Evolutionary conservation across 2,329 filamentous ascomycete genomes (phyloP), one percentile per base, ranked within the genome.

Genomic region (Zopfia rhizophila): DNA sequence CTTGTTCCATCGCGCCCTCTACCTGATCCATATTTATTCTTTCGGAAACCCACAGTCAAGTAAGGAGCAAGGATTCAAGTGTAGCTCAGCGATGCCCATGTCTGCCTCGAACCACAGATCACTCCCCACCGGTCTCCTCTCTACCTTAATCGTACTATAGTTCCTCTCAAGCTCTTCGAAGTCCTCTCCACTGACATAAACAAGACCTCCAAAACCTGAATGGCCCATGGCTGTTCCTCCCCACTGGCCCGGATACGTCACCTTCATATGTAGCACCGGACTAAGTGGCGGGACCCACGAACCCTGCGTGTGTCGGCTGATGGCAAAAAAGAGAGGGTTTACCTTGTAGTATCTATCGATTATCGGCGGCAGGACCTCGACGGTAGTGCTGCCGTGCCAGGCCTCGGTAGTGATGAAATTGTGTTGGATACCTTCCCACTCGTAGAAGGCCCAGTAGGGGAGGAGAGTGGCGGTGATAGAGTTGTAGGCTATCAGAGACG

Each of bases 111-210:
- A 27, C n/a, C 8, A n/a, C 24, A 27, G n/a, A 8, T 27, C n/a
- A n/a, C 24, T 27, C n/a, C 24, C 24, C n/a, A 27, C 8, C 8
- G 24, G 24, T n/a, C 24, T 27, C n/a, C 24, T 8, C n/a, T 27
- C 8, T 8, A 27, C n/a, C 24, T 27, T n/a, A 8, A 27, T n/a
- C n/a, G 24, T 27, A n/a, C 8, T 27, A 27, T n/a, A 8, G 24
- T 27, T 27, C n/a, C 24, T 27, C n/a, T 27, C 24, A 27, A 27
- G 8, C n/a, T 27, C 24, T 27, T 27, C 24, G 24, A 27, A 27
- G 24, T 27, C 24, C 24, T 27, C 24, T n/a, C 24, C 24, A 8
- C 24, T 27, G n/a, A 27, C 24, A 27, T 27, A 8, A 8, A 27
- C 24, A 27, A n/a, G 8, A 8, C 24, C 24, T 8, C 24, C 24